Evolutionary conservation across 129 eudicot genomes (phyloP).

Genomic region (Tagetes patula): DNA sequence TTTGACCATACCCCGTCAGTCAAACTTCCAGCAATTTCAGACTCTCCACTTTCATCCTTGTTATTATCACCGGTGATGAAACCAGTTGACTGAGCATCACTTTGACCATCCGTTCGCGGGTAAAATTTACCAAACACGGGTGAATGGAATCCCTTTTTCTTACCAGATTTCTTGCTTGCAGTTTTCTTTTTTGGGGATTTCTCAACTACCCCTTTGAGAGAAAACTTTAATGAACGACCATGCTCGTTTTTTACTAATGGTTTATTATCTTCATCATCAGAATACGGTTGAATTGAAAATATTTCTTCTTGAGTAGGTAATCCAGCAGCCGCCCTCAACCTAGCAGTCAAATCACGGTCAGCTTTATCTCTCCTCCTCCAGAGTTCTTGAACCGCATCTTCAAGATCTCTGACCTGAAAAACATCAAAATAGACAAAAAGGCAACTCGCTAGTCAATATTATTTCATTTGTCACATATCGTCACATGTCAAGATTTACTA

Average conservation of each 20-base stretch:
- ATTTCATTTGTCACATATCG: background rate
- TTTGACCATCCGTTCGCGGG: conserved; percentile 39
- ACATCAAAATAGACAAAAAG: background rate
- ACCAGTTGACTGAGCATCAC: conserved; percentile 46
- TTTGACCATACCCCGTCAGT: conserved; percentile 42
- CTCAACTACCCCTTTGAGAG: conserved; percentile 68
- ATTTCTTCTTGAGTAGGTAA: conserved; percentile 89
- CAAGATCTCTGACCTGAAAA: conserved; percentile 65
- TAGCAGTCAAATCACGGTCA: conserved; percentile 67
- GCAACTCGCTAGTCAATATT: background rate
- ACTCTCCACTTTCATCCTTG: conserved; percentile 50
- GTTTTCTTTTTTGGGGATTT: conserved; percentile 70
- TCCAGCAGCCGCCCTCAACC: conserved; percentile 92
- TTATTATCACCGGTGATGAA: conserved; percentile 30
- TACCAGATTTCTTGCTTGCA: conserved; percentile 54
- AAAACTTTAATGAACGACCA: conserved; percentile 65
- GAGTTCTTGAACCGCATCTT: conserved; percentile 92
- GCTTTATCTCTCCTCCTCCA: conserved; percentile 88
- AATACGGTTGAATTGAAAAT: conserved; percentile 71
- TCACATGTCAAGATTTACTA: background rate
- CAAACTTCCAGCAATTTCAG: conserved; percentile 50
- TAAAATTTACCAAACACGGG: conserved; percentile 29
- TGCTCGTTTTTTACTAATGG: conserved; percentile 45
- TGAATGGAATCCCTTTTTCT: conserved; percentile 42
- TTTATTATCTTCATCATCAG: conserved; percentile 75